Percentiles rank a stretch among this genome's conserved stretches.
These are phyloP conservation scores for Plasmodium sp. DNA, from an alignment of 169 alveolate species.

Conservation along the genomic window DNA sequence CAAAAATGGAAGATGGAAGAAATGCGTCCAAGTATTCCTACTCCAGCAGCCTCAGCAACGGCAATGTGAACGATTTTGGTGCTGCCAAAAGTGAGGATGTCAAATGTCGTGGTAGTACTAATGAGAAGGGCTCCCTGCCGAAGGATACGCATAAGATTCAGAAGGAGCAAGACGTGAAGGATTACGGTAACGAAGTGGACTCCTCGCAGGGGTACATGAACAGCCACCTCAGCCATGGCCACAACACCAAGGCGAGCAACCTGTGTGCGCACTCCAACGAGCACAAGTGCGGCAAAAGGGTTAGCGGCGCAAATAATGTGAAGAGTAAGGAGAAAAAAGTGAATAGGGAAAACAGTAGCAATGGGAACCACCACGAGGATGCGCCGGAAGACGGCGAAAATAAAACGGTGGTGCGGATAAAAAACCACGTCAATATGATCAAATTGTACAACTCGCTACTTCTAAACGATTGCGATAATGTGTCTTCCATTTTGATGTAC, in stretches of 20 bases:
- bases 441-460: conserved; percentile 49
- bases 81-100: background rate
- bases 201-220: background rate
- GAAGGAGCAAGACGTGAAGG: background rate
- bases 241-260: background rate
- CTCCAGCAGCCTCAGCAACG: conserved; percentile 25
- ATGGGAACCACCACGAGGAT: background rate
- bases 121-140: background rate
- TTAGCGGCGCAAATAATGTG: conserved; percentile 5
- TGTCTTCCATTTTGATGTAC: conserved; percentile 16
- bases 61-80: background rate
- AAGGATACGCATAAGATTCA: conserved; percentile 12
- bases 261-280: conserved; percentile 1
- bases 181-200: background rate
- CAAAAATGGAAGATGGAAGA: background rate
- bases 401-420: conserved; percentile 13
- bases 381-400: conserved; percentile 3
- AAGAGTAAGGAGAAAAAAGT: conserved; percentile 7
- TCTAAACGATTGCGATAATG: conserved; percentile 56
- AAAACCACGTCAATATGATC: conserved; percentile 49
- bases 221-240: background rate
- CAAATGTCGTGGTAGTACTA: background rate
- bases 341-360: background rate
- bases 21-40: conserved; percentile 12
- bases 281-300: background rate